These are phyloP conservation scores for Trichosporon sp. DNA, from an alignment of 1,284 basidiomycete species.

Conservation along the genomic window DNA sequence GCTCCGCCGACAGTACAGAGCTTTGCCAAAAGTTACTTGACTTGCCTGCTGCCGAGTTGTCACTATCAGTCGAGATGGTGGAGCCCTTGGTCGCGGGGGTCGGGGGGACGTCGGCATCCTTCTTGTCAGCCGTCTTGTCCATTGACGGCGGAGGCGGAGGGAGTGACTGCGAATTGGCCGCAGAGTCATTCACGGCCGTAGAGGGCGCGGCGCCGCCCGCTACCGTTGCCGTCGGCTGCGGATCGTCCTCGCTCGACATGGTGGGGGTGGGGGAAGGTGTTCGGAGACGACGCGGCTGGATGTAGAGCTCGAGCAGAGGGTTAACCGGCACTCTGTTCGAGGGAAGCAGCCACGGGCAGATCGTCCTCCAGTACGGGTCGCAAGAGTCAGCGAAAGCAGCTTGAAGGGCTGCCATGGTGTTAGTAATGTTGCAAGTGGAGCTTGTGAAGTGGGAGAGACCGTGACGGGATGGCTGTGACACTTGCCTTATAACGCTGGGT, in stretches of 20 bases:
- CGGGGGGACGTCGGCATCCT: slow-evolving; percentile 2
- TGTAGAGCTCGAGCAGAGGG: slow-evolving; percentile 7
- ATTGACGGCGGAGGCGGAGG: background rate
- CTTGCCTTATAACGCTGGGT: slow-evolving; percentile 9
- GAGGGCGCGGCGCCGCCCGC: background rate
- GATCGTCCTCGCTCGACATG: slow-evolving; percentile 23
- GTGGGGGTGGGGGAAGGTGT: slow-evolving; percentile 17
- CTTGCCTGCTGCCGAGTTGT: background rate
- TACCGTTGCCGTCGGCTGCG: background rate
- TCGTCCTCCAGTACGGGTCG: slow-evolving; percentile 13
- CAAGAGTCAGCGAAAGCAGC: background rate
- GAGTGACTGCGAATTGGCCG: background rate
- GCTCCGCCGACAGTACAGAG: slow-evolving; percentile 2
- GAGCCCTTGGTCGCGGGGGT: slow-evolving; percentile 6
- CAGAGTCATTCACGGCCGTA: background rate
- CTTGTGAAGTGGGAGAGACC: background rate
- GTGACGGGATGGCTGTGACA: slow-evolving; percentile 6
- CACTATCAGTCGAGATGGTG: background rate
- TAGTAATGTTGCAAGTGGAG: slow-evolving; percentile 1
- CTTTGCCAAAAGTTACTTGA: slow-evolving; percentile 9
- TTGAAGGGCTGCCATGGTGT: slow-evolving; percentile 2
- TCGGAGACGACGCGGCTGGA: slow-evolving; percentile 8
- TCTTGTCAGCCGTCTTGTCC: background rate
- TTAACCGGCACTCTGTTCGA: background rate
- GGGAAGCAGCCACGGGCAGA: slow-evolving; percentile 15